Evolutionary conservation across 177 flowering plant genomes (phyloP).

Genomic region (Tripterygium wilfordii): DNA sequence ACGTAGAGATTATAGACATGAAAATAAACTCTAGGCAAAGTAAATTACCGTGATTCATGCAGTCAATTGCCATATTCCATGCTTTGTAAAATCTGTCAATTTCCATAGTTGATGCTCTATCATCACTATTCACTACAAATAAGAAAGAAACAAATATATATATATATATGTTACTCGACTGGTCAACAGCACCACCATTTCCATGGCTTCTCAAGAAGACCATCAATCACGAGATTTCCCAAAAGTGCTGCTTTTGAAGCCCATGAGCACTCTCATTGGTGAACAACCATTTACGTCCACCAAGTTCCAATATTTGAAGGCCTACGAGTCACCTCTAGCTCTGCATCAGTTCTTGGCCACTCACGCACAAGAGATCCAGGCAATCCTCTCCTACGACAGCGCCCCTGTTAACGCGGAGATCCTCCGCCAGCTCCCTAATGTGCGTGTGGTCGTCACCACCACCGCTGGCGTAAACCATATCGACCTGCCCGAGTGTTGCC

Average conservation of each 20-base stretch:
- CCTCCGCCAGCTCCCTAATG: slow-evolving; percentile 21
- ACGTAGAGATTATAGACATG: too few relatives aligned
- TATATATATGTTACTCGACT: too few relatives aligned
- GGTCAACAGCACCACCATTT: too few relatives aligned
- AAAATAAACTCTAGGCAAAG: too few relatives aligned
- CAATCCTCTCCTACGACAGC: neutral
- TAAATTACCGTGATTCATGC: too few relatives aligned
- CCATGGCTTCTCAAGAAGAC: too few relatives aligned
- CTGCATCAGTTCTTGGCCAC: slow-evolving; percentile 1
- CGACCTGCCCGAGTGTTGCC: slow-evolving; percentile 38
- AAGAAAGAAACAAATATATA: too few relatives aligned
- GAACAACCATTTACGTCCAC: neutral
- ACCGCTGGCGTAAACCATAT: slow-evolving; percentile 44
- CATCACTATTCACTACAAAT: too few relatives aligned
- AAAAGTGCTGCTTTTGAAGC: neutral
- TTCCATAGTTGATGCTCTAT: too few relatives aligned
- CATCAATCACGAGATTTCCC: neutral
- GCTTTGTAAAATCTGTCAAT: too few relatives aligned
- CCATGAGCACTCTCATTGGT: neutral
- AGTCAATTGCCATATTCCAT: too few relatives aligned
- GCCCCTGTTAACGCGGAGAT: neutral
- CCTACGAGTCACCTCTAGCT: neutral
- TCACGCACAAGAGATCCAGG: neutral
- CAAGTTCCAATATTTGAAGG: neutral
- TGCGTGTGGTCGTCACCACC: slow-evolving; percentile 25